phyloP scores from a whole-genome alignment of 2,329 filamentous ascomycete genomes.

The Thielaviopsis punctulata region DNA sequence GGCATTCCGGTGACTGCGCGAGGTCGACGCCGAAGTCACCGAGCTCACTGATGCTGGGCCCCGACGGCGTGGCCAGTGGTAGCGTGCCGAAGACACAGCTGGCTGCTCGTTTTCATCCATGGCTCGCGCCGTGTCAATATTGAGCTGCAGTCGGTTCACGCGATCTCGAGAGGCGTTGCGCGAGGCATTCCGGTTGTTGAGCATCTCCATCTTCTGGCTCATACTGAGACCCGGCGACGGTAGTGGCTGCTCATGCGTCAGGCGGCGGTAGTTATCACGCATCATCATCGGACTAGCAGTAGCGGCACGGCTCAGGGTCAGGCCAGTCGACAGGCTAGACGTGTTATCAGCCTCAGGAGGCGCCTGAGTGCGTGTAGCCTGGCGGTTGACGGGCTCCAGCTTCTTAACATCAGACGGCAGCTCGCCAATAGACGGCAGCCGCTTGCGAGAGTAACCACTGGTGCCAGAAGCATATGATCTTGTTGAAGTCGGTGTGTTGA shows the following conservation, averaged over 20 bases:
- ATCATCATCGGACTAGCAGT: slow-evolving; percentile 52
- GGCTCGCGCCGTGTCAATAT: slow-evolving; percentile 17
- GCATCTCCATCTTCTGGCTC: slow-evolving; percentile 43
- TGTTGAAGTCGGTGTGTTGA: slow-evolving; percentile 53
- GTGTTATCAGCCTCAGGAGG: slow-evolving; percentile 2
- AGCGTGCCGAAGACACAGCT: slow-evolving; percentile 33
- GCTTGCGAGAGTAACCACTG: slow-evolving; percentile 37
- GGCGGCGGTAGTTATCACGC: slow-evolving; percentile 28
- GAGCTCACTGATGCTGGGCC: slow-evolving; percentile 41
- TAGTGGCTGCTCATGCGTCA: slow-evolving; percentile 24
- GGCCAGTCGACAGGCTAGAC: slow-evolving; percentile 20
- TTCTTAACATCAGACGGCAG: slow-evolving; percentile 7
- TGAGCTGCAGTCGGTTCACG: slow-evolving; percentile 37
- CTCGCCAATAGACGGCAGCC: slow-evolving; percentile 67
- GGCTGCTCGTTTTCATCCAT: slow-evolving; percentile 21
- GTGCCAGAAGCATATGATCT: slow-evolving; percentile 40
- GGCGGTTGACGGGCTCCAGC: neutral
- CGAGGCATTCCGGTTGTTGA: slow-evolving; percentile 49
- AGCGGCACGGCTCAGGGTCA: slow-evolving; percentile 43
- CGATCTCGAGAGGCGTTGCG: slow-evolving; percentile 61
- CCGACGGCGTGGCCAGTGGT: slow-evolving; percentile 35
- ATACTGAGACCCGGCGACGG: slow-evolving; percentile 45
- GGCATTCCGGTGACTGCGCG: slow-evolving; percentile 29
- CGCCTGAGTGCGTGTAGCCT: neutral
- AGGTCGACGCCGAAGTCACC: slow-evolving; percentile 37